Base-by-base conservation (phyloP, 176 grass and related monocot species). In the Pontederia crassipes region DNA sequence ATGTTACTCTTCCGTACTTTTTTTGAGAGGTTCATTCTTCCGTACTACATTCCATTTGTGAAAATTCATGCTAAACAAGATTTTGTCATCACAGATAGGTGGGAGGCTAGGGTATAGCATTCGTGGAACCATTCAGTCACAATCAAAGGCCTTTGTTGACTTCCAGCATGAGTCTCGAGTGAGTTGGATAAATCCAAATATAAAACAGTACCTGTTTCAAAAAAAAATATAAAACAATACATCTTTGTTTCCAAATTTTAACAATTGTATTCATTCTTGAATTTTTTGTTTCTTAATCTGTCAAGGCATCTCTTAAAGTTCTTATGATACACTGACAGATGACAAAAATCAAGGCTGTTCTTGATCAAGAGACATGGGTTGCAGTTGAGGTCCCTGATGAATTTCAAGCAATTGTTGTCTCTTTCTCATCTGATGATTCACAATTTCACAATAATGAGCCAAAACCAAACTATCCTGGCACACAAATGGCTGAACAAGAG, bases 101-200 rank as follows among this genome's bases (percentile, higher is more conserved):
- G 93, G 93, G 28, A 92, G 93, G 75, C 79, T 98, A 59, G 93
- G 87, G 62, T 98, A 98, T 81, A 98, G 86, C 67, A 98, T 98
- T 49, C 87, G 93, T 54, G 93, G 93, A 74, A 87, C 83, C 65
- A 52, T 98, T 67, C 93, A 98, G 50, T 83, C 83, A 66, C 93
- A 98, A 64, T 98, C 93, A 35, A 98, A 98, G 65, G 81, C 89
- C 24, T 98, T 98, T 73, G 81, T 98, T 80, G 93, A 98, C n/a
- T 80, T 88, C 76, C 93, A 98, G 59, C 93, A 98, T 88, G 83
- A 68, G 61, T 73, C 83, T 60, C 85, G 84, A 77, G 93, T 98
- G 63, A 72, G 87, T 75, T n/a, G n/a, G 45, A 45, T 72, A 61
- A 14, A 58, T 17, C 28, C 58, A 45, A 58, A 17, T 54, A 16